phyloP scores from a whole-genome alignment of 2,329 filamentous ascomycete species.

The Daldinia eschscholtzii region DNA sequence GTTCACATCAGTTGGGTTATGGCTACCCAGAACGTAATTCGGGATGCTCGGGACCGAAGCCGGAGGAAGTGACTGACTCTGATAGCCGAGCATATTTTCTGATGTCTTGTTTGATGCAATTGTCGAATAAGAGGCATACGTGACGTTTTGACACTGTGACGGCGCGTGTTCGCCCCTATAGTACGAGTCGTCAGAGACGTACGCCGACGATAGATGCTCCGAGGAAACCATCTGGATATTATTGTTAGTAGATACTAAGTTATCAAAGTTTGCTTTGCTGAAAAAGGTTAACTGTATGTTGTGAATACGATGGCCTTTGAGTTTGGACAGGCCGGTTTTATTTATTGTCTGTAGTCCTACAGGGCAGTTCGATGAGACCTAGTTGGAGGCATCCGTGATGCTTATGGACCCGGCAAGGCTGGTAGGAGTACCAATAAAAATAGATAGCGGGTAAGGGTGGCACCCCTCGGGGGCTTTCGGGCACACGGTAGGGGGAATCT shows the following conservation, averaged over 20 bases:
- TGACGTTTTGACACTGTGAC: constrained; percentile 39
- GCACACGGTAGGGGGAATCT: constrained; percentile 31
- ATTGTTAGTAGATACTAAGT: constrained; percentile 31
- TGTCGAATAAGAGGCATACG: constrained; percentile 44
- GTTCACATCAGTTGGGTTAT: constrained; percentile 44
- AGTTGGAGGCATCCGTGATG: constrained; percentile 16
- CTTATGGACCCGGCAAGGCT: constrained; percentile 24
- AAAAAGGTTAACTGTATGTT: constrained; percentile 12
- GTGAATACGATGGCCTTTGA: constrained; percentile 8
- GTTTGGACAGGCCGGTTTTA: constrained; percentile 34
- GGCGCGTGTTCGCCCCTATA: constrained; percentile 43
- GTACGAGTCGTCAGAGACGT: constrained; percentile 45
- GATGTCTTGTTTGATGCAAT: constrained; percentile 36
- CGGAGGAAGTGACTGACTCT: constrained; percentile 43
- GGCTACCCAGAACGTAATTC: constrained; percentile 44
- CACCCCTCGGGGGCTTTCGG: constrained; percentile 33
- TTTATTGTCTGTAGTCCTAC: constrained; percentile 27
- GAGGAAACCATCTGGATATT: constrained; percentile 45
- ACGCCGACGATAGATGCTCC: constrained; percentile 44
- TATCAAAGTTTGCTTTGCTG: constrained; percentile 7
- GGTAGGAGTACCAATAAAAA: constrained; percentile 31
- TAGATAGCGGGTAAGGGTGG: constrained; percentile 26
- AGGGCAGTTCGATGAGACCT: constrained; percentile 11
- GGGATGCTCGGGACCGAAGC: constrained; percentile 42
- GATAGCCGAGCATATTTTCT: constrained; percentile 43